Conservation (phyloP, 176 grass and related monocot genomes). For the Typha latifolia region DNA sequence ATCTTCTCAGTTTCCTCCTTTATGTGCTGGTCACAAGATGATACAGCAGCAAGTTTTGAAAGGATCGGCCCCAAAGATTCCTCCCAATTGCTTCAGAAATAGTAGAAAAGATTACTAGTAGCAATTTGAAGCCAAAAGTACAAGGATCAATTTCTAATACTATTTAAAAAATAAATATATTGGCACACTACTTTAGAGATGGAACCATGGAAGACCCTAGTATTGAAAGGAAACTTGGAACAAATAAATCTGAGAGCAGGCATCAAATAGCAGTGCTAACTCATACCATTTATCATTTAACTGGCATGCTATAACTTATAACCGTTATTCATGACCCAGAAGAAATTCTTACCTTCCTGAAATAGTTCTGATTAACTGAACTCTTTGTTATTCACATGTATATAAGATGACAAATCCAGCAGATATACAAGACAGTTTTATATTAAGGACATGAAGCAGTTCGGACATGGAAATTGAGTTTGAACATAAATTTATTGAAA, state of each 20-base stretch:
- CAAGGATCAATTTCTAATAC: neutral
- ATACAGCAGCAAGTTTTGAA: constrained; percentile 19
- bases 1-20: constrained; percentile 40
- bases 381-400: too few relatives aligned
- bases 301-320: neutral
- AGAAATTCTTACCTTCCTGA: neutral
- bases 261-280: neutral
- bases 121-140: constrained; percentile 7
- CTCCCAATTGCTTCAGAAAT: constrained; percentile 33
- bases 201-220: too few relatives aligned
- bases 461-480: too few relatives aligned
- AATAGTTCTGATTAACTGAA: too few relatives aligned
- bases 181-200: neutral
- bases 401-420: too few relatives aligned
- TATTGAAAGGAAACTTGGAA: neutral
- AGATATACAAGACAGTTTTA: too few relatives aligned
- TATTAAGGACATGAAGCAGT: too few relatives aligned
- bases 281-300: neutral
- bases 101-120: constrained; percentile 17
- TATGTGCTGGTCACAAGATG: constrained; percentile 23
- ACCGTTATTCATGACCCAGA: neutral
- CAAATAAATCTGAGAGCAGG: neutral
- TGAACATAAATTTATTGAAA: too few relatives aligned
- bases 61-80: constrained; percentile 7
- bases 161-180: neutral